Evolutionary conservation across 352 stramenopile species (phyloP), one percentile per base, ranked within the genome.

Genomic region (Phytopythium chamaehyphon): DNA sequence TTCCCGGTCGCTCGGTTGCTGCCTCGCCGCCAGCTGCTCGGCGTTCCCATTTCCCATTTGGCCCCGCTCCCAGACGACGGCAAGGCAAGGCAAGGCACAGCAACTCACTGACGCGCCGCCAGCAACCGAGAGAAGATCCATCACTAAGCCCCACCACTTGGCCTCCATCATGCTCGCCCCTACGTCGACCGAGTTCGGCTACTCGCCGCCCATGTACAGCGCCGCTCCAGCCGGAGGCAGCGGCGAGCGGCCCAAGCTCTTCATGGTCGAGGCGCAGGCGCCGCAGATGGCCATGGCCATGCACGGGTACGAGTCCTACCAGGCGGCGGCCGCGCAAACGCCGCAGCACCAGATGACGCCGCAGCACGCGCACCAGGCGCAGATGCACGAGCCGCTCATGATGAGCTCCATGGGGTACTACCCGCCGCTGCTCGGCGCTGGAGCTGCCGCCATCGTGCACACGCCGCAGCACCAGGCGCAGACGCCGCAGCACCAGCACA

Each of bases 391-490:
- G 55, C 77, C 77, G 18, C 55, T 88, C 28, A 64, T 86, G 51
- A 83, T 88, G 66, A 83, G 69, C 49, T 47, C 38, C 38, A 54
- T 46, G n/a, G 69, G 75, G 40, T 85, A 76, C 48, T 88, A 86
- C 52, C 48, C 69, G 19, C 67, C 70, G 1, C 55, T 47, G 44
- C 47, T 56, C 9, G 57, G 64, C 18, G 69, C 80, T 26, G 62
- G 64, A 16, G 51, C 56, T 22, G 42, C 42, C 1, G 33, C 42
- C 0, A 48, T 48, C 42, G 42, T 48, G 23, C 42, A 48, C 42
- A 48, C 42, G 42, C 42, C 42, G 42, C 42, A 48, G 42, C 28
- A 37, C 42, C 42, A 47, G 22, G 19, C 3, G 19, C 40, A 36
- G 5, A 33, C 28, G 28, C 28, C 28, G 28, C 28, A 44, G 42